These are phyloP conservation scores for Podaxis pistillaris DNA, from an alignment of 768 basidiomycete genomes.

Conservation along the genomic window DNA sequence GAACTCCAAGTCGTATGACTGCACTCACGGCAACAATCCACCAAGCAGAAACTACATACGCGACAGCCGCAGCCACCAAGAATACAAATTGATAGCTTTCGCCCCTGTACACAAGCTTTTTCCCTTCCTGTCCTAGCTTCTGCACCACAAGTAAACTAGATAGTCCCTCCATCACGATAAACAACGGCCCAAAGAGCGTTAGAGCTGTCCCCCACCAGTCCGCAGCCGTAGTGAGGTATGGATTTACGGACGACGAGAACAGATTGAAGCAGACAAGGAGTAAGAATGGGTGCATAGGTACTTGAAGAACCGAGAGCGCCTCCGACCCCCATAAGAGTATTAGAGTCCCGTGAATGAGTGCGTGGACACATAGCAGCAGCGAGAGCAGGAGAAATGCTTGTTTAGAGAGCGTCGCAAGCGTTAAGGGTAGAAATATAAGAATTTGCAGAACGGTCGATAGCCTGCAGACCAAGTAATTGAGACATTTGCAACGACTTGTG, in stretches of 20 bases:
- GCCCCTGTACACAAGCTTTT: constrained; percentile 63
- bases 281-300: constrained; percentile 85
- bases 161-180: constrained; percentile 80
- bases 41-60: constrained; percentile 81
- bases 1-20: not conserved
- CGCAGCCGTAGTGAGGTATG: constrained; percentile 54
- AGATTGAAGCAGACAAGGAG: constrained; percentile 86
- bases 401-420: constrained; percentile 77
- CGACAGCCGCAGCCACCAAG: constrained; percentile 72
- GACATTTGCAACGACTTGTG: constrained; percentile 1
- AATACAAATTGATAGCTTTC: constrained; percentile 77
- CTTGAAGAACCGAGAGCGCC: constrained; percentile 73
- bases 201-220: constrained; percentile 74
- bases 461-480: constrained; percentile 32
- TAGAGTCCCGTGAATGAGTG: constrained; percentile 81
- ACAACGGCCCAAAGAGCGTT: constrained; percentile 70
- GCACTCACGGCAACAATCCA: constrained; percentile 78
- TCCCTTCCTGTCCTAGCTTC: constrained; percentile 76
- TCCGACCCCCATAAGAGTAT: constrained; percentile 69
- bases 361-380: constrained; percentile 70
- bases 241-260: constrained; percentile 64
- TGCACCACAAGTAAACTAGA: constrained; percentile 83
- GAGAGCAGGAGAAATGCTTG: constrained; percentile 81
- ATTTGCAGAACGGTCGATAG: constrained; percentile 79
- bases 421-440: constrained; percentile 80